phyloP scores from a whole-genome alignment of 768 basidiomycete species.

The Collybiopsis luxurians region DNA sequence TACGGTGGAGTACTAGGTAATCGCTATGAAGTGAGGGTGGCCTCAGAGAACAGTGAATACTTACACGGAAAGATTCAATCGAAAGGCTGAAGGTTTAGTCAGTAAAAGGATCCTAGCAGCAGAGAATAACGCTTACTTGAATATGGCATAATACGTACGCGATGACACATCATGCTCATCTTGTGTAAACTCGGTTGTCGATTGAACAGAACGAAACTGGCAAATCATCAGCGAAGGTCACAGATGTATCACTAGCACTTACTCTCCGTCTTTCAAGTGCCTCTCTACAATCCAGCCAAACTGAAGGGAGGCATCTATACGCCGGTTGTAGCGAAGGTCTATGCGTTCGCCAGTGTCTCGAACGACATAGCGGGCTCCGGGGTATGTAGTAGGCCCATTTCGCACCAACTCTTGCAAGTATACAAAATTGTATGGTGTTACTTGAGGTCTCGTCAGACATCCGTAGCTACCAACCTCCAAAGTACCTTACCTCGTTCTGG shows the following conservation, averaged over 20 bases:
- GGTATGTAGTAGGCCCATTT: constrained; percentile 94
- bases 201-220: constrained; percentile 90
- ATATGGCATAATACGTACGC: constrained; percentile 95
- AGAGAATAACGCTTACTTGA: constrained; percentile 65
- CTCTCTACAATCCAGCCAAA: constrained; percentile 99
- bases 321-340: constrained; percentile 94
- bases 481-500: constrained; percentile 81
- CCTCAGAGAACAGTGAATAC: constrained; percentile 28
- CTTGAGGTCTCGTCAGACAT: constrained; percentile 35
- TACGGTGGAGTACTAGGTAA: constrained; percentile 84
- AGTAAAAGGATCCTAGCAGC: constrained; percentile 8
- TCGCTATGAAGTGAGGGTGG: constrained; percentile 25
- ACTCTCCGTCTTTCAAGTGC: constrained; percentile 98
- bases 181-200: constrained; percentile 98
- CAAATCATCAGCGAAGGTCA: constrained; percentile 7
- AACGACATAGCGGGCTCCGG: constrained; percentile 95
- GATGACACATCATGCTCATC: constrained; percentile 99
- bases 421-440: constrained; percentile 95
- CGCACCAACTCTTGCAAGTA: constrained; percentile 93
- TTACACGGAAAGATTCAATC: constrained; percentile 96
- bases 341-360: constrained; percentile 97
- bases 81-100: constrained; percentile 67
- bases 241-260: constrained; percentile 33
- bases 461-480: background rate
- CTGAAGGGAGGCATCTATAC: constrained; percentile 90